Percentiles rank a stretch among this genome's conserved stretches.
These are phyloP conservation scores for Elsinoe arachidis DNA, from an alignment of 2,329 filamentous ascomycete species.

Conservation along the genomic window DNA sequence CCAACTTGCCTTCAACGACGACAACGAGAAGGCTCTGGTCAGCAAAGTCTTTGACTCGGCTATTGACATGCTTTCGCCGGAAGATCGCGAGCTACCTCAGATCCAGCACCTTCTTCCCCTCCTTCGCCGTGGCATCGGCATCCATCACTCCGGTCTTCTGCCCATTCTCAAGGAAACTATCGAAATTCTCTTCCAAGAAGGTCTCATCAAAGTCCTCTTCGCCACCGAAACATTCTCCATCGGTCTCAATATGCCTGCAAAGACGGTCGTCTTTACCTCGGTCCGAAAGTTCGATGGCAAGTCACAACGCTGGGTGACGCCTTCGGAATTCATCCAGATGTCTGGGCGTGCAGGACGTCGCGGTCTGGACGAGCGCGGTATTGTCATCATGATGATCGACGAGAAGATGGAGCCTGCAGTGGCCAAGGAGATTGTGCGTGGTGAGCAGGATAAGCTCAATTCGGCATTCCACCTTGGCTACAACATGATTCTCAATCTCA, in stretches of 20 bases:
- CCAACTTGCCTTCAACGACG: constrained; percentile 85
- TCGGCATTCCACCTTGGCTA: constrained; percentile 97
- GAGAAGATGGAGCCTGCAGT: constrained; percentile 89
- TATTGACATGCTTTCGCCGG: constrained; percentile 83
- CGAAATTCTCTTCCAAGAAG: constrained; percentile 97
- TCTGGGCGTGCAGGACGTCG: constrained; percentile 92
- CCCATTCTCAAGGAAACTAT: constrained; percentile 98
- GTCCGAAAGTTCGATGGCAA: constrained; percentile 92
- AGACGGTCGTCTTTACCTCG: constrained; percentile 97
- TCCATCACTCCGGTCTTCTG: constrained; percentile 91
- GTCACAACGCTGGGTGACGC: constrained; percentile 71
- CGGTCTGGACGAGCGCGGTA: constrained; percentile 94
- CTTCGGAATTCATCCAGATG: constrained; percentile 98
- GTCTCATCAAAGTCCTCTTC: constrained; percentile 93
- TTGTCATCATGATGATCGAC: constrained; percentile 99
- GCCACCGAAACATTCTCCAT: constrained; percentile 99
- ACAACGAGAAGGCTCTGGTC: constrained; percentile 91
- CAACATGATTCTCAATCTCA: constrained; percentile 97
- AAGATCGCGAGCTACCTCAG: constrained; percentile 80
- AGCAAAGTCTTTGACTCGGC: constrained; percentile 88
- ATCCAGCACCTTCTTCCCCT: constrained; percentile 85
- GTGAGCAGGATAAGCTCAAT: constrained; percentile 93
- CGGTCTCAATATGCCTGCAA: constrained; percentile 96
- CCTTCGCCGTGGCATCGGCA: constrained; percentile 82
- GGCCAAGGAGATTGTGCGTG: constrained; percentile 92